phyloP scores from a whole-genome alignment of 179 eudicot species.

The Silene vulgaris region DNA sequence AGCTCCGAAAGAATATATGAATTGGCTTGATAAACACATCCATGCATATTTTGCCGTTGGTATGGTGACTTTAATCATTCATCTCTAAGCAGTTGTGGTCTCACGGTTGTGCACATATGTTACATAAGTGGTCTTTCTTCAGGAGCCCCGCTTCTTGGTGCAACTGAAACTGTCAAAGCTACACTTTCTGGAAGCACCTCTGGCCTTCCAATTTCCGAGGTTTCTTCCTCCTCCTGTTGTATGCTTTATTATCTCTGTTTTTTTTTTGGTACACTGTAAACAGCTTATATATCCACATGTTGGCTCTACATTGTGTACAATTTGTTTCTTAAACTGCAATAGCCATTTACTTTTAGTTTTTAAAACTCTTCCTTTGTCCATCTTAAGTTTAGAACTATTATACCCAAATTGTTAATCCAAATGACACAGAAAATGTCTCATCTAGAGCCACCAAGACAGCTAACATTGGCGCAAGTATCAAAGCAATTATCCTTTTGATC shows the following conservation, averaged over 20 bases:
- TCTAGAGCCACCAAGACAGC: not conserved
- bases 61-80: slow-evolving; percentile 35
- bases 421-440: not conserved
- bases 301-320: not conserved
- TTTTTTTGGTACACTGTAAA: not conserved
- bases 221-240: slow-evolving; percentile 22
- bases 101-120: slow-evolving; percentile 7
- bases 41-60: slow-evolving; percentile 99
- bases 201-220: slow-evolving; percentile 96
- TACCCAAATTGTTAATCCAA: not conserved
- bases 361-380: slow-evolving; percentile 2
- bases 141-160: slow-evolving; percentile 88
- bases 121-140: slow-evolving; percentile 28
- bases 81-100: slow-evolving; percentile 11
- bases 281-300: not conserved
- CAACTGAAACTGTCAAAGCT: slow-evolving; percentile 70
- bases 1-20: slow-evolving; percentile 74
- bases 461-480: not conserved
- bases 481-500: not conserved
- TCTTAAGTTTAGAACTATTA: slow-evolving; percentile 3
- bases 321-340: slow-evolving; percentile 1
- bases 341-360: not conserved
- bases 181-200: slow-evolving; percentile 72
- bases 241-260: too few relatives aligned
- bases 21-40: slow-evolving; percentile 87